Evolutionary conservation across 352 stramenopile genomes (phyloP), one percentile per base, ranked within the genome.

Genomic region (Pythium dissimile): DNA sequence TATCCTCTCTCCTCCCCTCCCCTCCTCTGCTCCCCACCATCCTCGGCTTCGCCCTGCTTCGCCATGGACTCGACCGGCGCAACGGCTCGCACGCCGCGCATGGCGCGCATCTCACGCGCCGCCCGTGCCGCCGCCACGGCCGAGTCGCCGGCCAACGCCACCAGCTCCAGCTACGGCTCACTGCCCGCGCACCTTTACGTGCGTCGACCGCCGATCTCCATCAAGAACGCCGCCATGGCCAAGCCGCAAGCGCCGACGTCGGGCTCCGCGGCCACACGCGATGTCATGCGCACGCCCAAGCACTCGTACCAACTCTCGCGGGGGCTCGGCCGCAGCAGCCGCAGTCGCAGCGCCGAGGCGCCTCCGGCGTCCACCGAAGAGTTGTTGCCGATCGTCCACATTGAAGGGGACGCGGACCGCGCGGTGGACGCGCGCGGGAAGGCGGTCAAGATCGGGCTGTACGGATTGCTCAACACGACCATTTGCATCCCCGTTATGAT

Each of bases 391-490:
- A 67, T 67, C 45, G 53, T 62, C 34, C 45, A 58, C 38, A 54
- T 62, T 15, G 52, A 62, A 28, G 46, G 60, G 31, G 31, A 15
- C 2, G 28, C 11, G 32, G 42, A n/a, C 51, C 6, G 10, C 31
- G 21, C 53, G 21, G 21, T 26, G n/a, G 49, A 49, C 11, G 32
- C 52, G 27, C 50, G 43, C 16, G 38, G 54, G 7, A 66, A 57
- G n/a, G 69, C 62, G 46, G 58, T 86, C 66, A 87, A 88, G 63
- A 77, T 92, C 53, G 80, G 67, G 3, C 62, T 97, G 18, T 97
- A 96, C 50, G 88, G 88, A n/a, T 62, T 95, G 34, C 84, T 98
- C 57, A 98, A 98, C 71, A 94, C 94, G 7, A 90, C 98, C 39
- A 97, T 98, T 64, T 82, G 93, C 44, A 84, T 98, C 31, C 94